These are phyloP conservation scores for Termitomyces sp. DNA, from an alignment of 768 basidiomycete species.

Conservation along the genomic window DNA sequence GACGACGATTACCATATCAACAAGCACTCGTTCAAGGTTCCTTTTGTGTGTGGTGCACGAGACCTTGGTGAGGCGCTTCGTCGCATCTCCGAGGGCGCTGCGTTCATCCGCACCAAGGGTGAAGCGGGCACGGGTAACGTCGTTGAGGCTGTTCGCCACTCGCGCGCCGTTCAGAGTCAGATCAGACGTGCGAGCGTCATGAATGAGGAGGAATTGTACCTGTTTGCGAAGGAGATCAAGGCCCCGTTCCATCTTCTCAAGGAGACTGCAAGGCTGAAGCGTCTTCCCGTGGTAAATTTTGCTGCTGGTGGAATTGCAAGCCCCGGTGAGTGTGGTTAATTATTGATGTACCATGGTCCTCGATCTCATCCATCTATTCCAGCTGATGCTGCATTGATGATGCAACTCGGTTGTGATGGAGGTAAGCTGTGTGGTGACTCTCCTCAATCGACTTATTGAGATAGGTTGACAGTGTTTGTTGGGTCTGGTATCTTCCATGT, in stretches of 20 bases:
- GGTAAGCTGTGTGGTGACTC: constrained; percentile 40
- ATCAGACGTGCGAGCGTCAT: constrained; percentile 84
- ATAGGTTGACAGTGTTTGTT: constrained; percentile 70
- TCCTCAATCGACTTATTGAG: not conserved
- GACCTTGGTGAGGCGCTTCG: constrained; percentile 95
- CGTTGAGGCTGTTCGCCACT: constrained; percentile 92
- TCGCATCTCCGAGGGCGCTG: constrained; percentile 94
- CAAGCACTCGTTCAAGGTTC: constrained; percentile 92
- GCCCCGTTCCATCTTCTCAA: constrained; percentile 95
- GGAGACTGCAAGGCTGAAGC: constrained; percentile 90
- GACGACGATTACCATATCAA: constrained; percentile 96
- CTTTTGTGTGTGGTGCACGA: constrained; percentile 94
- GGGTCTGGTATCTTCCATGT: constrained; percentile 97
- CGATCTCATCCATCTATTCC: constrained; percentile 11
- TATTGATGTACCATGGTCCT: not conserved
- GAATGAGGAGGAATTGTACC: constrained; percentile 93
- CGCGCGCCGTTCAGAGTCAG: constrained; percentile 75
- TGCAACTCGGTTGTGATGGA: constrained; percentile 97
- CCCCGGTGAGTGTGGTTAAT: constrained; percentile 49
- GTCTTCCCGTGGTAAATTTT: constrained; percentile 94
- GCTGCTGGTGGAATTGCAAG: constrained; percentile 93
- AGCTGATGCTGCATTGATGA: constrained; percentile 98
- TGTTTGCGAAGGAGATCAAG: constrained; percentile 85
- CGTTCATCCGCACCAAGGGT: constrained; percentile 98
- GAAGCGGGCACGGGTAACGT: constrained; percentile 88